These are phyloP conservation scores for Zygotorulaspora chibaensis DNA, from an alignment of 805 yeast genomes.

Conservation along the genomic window DNA sequence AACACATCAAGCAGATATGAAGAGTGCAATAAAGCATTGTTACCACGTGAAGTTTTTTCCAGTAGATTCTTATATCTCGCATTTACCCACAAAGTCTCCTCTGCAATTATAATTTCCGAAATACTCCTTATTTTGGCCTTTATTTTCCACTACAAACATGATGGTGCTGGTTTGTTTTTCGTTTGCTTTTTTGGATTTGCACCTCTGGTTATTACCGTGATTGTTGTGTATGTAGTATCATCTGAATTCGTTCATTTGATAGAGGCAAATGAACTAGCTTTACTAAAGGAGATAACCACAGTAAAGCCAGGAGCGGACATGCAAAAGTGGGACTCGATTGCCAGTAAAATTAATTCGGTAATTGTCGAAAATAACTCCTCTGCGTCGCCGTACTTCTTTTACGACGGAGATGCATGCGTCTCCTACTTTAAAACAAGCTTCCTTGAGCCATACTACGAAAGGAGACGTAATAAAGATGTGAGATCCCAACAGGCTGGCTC, in stretches of 20 bases:
- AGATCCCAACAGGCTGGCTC: not conserved
- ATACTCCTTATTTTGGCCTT: not conserved
- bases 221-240: not conserved
- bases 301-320: conserved; percentile 7
- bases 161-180: not conserved
- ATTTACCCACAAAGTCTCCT: not conserved
- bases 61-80: not conserved
- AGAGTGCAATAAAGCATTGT: not conserved
- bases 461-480: not conserved
- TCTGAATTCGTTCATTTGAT: not conserved
- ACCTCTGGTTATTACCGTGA: not conserved
- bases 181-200: not conserved
- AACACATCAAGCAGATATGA: not conserved
- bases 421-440: conserved; percentile 2
- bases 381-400: conserved; percentile 12
- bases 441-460: conserved; percentile 5
- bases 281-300: conserved; percentile 6
- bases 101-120: not conserved
- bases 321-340: conserved; percentile 9
- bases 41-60: conserved; percentile 1
- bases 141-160: not conserved
- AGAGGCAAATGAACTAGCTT: conserved; percentile 2
- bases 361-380: conserved; percentile 4
- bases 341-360: conserved; percentile 6
- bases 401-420: conserved; percentile 11